phyloP scores from a whole-genome alignment of 768 basidiomycete species.

The Leccinum disarticulatum region DNA sequence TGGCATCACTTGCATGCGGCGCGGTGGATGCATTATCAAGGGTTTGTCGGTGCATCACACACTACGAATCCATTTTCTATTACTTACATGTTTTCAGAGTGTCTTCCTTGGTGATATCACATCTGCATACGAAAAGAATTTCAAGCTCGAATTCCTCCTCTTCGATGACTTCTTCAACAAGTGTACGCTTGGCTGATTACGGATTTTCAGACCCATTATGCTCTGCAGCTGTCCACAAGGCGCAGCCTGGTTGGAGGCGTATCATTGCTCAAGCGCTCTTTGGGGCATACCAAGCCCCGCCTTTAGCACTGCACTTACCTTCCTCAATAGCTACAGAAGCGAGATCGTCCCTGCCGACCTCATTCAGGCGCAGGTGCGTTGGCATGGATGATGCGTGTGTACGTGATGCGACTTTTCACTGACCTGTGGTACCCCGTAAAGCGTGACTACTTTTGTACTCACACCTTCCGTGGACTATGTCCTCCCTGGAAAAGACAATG shows the following conservation, averaged over 20 bases:
- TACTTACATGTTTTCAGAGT: slow-evolving; percentile 42
- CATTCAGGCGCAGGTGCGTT: slow-evolving; percentile 81
- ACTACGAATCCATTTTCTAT: slow-evolving; percentile 12
- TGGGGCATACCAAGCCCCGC: slow-evolving; percentile 98
- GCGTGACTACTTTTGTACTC: slow-evolving; percentile 99
- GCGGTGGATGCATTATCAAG: slow-evolving; percentile 99
- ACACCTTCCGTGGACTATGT: slow-evolving; percentile 82
- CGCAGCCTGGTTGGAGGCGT: slow-evolving; percentile 98
- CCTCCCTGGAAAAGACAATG: slow-evolving; percentile 87
- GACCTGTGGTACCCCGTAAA: slow-evolving; percentile 28
- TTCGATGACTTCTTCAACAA: slow-evolving; percentile 99
- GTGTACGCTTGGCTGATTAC: slow-evolving; percentile 40
- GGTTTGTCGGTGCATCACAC: slow-evolving; percentile 33
- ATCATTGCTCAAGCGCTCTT: slow-evolving; percentile 94
- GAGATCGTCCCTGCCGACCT: slow-evolving; percentile 93
- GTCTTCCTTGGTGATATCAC: slow-evolving; percentile 96
- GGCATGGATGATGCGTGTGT: slow-evolving; percentile 1
- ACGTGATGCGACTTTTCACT: neutral
- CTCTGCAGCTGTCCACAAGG: slow-evolving; percentile 75
- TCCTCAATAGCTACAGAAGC: slow-evolving; percentile 96
- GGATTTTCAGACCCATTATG: slow-evolving; percentile 3
- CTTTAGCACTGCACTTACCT: slow-evolving; percentile 49
- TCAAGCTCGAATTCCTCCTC: slow-evolving; percentile 84
- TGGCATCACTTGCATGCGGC: slow-evolving; percentile 99
- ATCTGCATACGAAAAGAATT: slow-evolving; percentile 83